phyloP scores from a whole-genome alignment of 2,329 filamentous ascomycete species.

The Whalleya microplaca region DNA sequence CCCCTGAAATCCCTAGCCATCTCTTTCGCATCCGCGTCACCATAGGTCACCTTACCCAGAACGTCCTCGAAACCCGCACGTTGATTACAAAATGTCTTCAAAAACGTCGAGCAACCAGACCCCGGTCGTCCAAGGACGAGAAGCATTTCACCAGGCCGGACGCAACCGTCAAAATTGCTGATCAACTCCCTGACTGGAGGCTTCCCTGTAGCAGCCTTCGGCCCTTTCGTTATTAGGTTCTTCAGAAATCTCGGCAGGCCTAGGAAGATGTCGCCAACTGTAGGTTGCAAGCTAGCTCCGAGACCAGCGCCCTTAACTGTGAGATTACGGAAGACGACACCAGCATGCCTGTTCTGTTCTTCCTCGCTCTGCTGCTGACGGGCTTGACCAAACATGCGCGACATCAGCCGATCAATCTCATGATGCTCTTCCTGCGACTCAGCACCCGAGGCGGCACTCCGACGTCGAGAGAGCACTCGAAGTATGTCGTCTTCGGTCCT shows the following conservation, averaged over 20 bases:
- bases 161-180: slow-evolving; percentile 53
- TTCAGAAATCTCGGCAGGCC: slow-evolving; percentile 33
- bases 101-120: slow-evolving; percentile 56
- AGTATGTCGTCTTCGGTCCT: slow-evolving; percentile 57
- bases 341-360: slow-evolving; percentile 70
- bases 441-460: slow-evolving; percentile 42
- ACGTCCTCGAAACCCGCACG: slow-evolving; percentile 66
- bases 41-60: slow-evolving; percentile 67
- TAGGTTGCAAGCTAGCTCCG: slow-evolving; percentile 58
- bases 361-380: slow-evolving; percentile 69
- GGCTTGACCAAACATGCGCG: slow-evolving; percentile 69
- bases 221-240: slow-evolving; percentile 32
- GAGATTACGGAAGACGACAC: slow-evolving; percentile 71
- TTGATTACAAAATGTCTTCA: slow-evolving; percentile 69
- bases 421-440: slow-evolving; percentile 44
- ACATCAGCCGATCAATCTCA: slow-evolving; percentile 67
- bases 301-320: slow-evolving; percentile 73
- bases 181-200: slow-evolving; percentile 43
- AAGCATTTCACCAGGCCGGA: slow-evolving; percentile 50
- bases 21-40: slow-evolving; percentile 48
- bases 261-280: slow-evolving; percentile 43
- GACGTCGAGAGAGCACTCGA: slow-evolving; percentile 50
- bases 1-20: slow-evolving; percentile 60
- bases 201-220: slow-evolving; percentile 42
- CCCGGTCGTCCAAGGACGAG: slow-evolving; percentile 53